Conservation (phyloP, 164 flowering plant genomes). For the Protea cynaroides region DNA sequence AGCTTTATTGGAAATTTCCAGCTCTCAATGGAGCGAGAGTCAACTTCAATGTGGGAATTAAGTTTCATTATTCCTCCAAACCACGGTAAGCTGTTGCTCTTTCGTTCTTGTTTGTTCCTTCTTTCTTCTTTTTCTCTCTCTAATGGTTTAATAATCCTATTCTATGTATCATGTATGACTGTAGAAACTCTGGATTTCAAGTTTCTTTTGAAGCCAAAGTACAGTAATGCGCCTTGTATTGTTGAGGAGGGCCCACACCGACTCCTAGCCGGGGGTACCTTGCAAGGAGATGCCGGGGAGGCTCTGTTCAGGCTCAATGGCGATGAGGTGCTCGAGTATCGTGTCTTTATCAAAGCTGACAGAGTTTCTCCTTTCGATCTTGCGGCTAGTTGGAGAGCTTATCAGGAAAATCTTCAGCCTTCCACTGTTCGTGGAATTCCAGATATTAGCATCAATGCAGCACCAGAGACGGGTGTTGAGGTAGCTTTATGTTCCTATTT, state of each 20-base stretch:
- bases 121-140: no score
- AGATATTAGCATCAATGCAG: slow-evolving; percentile 81
- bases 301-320: slow-evolving; percentile 54
- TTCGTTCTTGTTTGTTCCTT: no score
- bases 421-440: slow-evolving; percentile 97
- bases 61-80: slow-evolving; percentile 95
- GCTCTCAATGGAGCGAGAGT: slow-evolving; percentile 89
- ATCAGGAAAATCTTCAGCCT: slow-evolving; percentile 79
- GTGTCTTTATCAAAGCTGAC: slow-evolving; percentile 70
- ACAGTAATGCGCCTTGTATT: slow-evolving; percentile 46
- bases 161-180: slow-evolving; percentile 1
- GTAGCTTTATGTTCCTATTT: slow-evolving; percentile 21
- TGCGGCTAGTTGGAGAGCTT: slow-evolving; percentile 98
- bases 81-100: slow-evolving; percentile 45
- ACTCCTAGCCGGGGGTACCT: slow-evolving; percentile 50
- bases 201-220: slow-evolving; percentile 85
- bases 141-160: slow-evolving; percentile 1
- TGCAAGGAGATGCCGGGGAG: slow-evolving; percentile 73
- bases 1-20: slow-evolving; percentile 10
- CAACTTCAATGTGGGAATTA: slow-evolving; percentile 86
- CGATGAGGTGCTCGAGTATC: slow-evolving; percentile 69
- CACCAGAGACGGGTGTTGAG: slow-evolving; percentile 44
- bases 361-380: slow-evolving; percentile 96
- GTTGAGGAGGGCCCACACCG: slow-evolving; percentile 88
- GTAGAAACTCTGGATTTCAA: slow-evolving; percentile 88